A percentile compares a stretch with the other conserved stretches of the same genome.
phyloP scores from a whole-genome alignment of 2,329 filamentous ascomycete genomes.

The Microcera coccophila region DNA sequence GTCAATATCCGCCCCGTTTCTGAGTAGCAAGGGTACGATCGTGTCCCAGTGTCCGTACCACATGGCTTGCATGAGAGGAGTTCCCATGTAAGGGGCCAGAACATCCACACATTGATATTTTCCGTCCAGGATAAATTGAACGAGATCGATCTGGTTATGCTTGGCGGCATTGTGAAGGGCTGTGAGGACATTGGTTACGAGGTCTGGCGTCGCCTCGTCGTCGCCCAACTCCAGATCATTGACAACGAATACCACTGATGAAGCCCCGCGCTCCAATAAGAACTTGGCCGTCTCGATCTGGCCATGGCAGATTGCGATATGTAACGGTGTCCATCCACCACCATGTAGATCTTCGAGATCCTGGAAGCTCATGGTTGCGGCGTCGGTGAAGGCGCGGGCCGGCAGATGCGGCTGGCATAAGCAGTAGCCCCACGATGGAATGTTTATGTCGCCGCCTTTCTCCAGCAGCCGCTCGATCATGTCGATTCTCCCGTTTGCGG shows the following conservation, averaged over 20 bases:
- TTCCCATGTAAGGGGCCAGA: constrained; percentile 25
- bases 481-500: constrained; percentile 25
- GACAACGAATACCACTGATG: constrained; percentile 23
- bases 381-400: constrained; percentile 24
- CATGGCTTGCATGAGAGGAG: constrained; percentile 25
- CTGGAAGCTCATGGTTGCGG: constrained; percentile 23
- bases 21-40: constrained; percentile 23
- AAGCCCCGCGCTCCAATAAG: constrained; percentile 21
- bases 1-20: constrained; percentile 25
- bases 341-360: constrained; percentile 27
- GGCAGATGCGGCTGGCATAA: constrained; percentile 26
- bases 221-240: constrained; percentile 23
- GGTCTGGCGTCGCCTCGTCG: constrained; percentile 19
- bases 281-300: constrained; percentile 24
- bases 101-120: constrained; percentile 18
- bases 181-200: constrained; percentile 21
- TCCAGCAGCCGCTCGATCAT: constrained; percentile 25
- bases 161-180: constrained; percentile 26
- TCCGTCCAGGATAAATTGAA: constrained; percentile 18
- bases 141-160: constrained; percentile 16
- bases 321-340: constrained; percentile 27
- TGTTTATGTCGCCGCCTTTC: constrained; percentile 22
- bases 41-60: constrained; percentile 27
- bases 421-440: constrained; percentile 24
- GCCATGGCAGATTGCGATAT: constrained; percentile 25